Evolutionary conservation across 2,329 filamentous ascomycete species (phyloP).

Genomic region (Claviceps spartinae): DNA sequence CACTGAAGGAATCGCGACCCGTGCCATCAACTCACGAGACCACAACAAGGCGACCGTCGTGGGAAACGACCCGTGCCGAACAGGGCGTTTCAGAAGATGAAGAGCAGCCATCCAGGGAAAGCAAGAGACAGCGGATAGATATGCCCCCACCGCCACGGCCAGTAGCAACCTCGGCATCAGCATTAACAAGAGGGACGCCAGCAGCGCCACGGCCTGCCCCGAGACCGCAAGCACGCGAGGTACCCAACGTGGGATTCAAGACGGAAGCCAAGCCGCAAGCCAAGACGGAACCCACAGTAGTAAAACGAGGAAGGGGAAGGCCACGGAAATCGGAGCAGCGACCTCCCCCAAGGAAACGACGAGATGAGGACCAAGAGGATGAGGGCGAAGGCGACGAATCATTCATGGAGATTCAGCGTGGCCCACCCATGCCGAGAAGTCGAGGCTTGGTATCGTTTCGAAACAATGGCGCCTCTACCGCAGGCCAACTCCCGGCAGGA

Average conservation of each 20-base stretch:
- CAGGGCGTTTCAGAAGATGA: conserved; percentile 11
- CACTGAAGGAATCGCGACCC: neutral
- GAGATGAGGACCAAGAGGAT: conserved; percentile 19
- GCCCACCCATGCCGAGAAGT: conserved; percentile 40
- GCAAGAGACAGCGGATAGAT: conserved; percentile 16
- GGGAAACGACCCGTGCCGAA: conserved; percentile 5
- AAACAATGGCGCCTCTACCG: conserved; percentile 30
- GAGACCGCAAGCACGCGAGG: neutral
- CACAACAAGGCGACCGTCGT: conserved; percentile 2
- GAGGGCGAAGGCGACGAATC: conserved; percentile 30
- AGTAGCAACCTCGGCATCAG: conserved; percentile 11
- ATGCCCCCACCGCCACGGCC: conserved; percentile 13
- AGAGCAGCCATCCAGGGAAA: conserved; percentile 8
- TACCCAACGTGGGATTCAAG: neutral
- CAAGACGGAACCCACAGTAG: neutral
- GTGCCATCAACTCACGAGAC: neutral
- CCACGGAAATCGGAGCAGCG: conserved; percentile 6
- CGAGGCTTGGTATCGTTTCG: conserved; percentile 41
- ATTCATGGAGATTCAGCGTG: conserved; percentile 34
- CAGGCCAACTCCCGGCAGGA: conserved; percentile 57
- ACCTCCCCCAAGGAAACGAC: conserved; percentile 13
- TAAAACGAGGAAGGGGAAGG: conserved; percentile 5
- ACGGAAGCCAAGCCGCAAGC: neutral
- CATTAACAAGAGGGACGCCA: conserved; percentile 6
- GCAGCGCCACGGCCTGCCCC: neutral